Evolutionary conservation across 1,284 basidiomycete genomes (phyloP), one percentile per base, ranked within the genome.

Genomic region (Ceratobasidium papillatum): DNA sequence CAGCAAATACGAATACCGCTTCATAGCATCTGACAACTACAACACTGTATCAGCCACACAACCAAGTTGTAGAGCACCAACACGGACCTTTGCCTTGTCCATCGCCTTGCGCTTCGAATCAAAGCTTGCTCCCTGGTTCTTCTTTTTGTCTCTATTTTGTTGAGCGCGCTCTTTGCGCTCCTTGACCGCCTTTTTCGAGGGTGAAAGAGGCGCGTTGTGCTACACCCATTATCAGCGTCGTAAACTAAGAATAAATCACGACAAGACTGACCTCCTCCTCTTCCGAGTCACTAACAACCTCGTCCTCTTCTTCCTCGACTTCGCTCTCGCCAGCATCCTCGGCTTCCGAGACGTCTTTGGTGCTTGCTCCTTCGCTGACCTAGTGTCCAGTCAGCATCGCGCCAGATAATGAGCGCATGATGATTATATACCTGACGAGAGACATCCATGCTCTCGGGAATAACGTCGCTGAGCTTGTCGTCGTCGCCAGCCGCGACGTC

Each of bases 21-120:
- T 98, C 78, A 98, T 93, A 38, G 95, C 94, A 80, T 98, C 96
- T n/a, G 93, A 85, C 41, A 95, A 87, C 94, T 97, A 77, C n/a
- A 22, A 54, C 45, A 52, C 1, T 74, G n/a, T 27, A 30, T 58
- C 41, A 69, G 76, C 82, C 51, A 77, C 73, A n/a, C 64, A 77
- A 36, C 74, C 71, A 19, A 32, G 30, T 36, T n/a, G 72, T 45
- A 22, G 45, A 66, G 34, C 52, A 56, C 52, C 14, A 64, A 43
- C 3, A 76, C 80, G 19, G 41, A 91, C 93, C 85, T 93, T 94
- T 30, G 90, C 91, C 81, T 93, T 94, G 83, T 92, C 91, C 90
- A 94, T 92, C 79, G 89, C 90, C 79, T 92, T 87, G 74, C 91
- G 84, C 84, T 89, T 91, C 62, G 82, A 86, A 22, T 89, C 86